These are phyloP conservation scores for Auricularia sp. DNA, from an alignment of 768 basidiomycete species.

Conservation along the genomic window DNA sequence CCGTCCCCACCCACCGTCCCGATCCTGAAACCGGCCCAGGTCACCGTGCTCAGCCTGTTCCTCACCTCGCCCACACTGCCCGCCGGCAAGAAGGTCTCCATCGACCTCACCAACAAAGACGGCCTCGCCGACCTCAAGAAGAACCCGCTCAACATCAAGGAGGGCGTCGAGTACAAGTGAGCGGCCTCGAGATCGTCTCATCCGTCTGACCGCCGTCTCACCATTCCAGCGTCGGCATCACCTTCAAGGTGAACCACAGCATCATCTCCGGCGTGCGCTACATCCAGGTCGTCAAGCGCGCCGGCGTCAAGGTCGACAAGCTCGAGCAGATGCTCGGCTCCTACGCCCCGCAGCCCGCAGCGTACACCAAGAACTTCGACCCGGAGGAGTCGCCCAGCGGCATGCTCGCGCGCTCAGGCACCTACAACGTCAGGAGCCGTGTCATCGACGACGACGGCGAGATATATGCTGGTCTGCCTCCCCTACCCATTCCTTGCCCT, in stretches of 20 bases:
- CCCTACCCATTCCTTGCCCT: neutral
- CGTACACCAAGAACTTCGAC: constrained; percentile 70
- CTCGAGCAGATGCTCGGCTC: constrained; percentile 92
- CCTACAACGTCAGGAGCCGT: constrained; percentile 68
- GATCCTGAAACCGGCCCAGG: constrained; percentile 28
- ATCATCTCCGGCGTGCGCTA: constrained; percentile 86
- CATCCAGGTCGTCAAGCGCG: constrained; percentile 78
- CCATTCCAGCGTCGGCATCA: constrained; percentile 56
- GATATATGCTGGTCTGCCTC: constrained; percentile 60
- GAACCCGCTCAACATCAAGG: constrained; percentile 69
- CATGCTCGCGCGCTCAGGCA: constrained; percentile 69
- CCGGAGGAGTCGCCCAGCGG: constrained; percentile 62
- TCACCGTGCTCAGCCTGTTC: constrained; percentile 66
- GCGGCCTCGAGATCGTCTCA: neutral
- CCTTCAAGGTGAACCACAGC: constrained; percentile 79
- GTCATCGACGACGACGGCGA: constrained; percentile 82
- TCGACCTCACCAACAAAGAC: constrained; percentile 51
- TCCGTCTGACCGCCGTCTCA: neutral
- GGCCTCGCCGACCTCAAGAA: constrained; percentile 54
- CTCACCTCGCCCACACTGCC: constrained; percentile 67
- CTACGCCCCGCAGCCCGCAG: constrained; percentile 65
- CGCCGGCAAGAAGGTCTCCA: constrained; percentile 43
- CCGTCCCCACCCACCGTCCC: neutral
- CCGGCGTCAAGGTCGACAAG: constrained; percentile 77
- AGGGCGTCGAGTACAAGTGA: constrained; percentile 84